phyloP scores from a whole-genome alignment of 2,329 filamentous ascomycete genomes.

The Colletotrichum sp. region DNA sequence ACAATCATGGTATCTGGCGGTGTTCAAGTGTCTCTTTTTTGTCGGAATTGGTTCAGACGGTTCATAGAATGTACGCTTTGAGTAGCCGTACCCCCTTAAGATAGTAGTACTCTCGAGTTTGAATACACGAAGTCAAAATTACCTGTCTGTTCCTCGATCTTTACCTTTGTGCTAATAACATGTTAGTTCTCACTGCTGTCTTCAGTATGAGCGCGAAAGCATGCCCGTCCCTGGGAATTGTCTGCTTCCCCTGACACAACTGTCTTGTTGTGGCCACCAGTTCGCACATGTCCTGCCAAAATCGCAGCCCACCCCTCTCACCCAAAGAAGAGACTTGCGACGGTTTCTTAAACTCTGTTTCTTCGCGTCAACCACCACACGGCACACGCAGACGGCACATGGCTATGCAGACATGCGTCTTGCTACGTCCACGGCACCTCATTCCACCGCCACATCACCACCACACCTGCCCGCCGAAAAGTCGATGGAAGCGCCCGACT shows the following conservation, averaged over 20 bases:
- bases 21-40: slow-evolving; percentile 7
- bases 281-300: not conserved
- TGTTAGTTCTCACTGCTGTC: not conserved
- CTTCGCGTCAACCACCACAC: not conserved
- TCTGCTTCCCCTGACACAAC: not conserved
- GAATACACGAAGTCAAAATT: slow-evolving; percentile 16
- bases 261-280: not conserved
- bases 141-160: not conserved
- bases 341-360: not conserved
- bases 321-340: not conserved
- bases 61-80: slow-evolving; percentile 19
- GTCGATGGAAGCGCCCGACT: not conserved
- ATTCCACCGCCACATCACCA: not conserved
- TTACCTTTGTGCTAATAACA: no score
- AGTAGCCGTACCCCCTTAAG: slow-evolving; percentile 6
- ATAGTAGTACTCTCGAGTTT: slow-evolving; percentile 17
- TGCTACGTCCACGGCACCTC: not conserved
- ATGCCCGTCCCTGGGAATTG: not conserved
- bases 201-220: not conserved
- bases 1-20: slow-evolving; percentile 15
- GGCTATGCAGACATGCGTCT: not conserved
- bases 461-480: not conserved
- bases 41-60: slow-evolving; percentile 1
- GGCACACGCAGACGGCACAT: not conserved
- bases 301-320: not conserved